A percentile compares a stretch with the other conserved stretches of the same genome.
phyloP scores from a whole-genome alignment of 1,284 basidiomycete genomes.

The Cutaneotrichosporon daszewskae region DNA sequence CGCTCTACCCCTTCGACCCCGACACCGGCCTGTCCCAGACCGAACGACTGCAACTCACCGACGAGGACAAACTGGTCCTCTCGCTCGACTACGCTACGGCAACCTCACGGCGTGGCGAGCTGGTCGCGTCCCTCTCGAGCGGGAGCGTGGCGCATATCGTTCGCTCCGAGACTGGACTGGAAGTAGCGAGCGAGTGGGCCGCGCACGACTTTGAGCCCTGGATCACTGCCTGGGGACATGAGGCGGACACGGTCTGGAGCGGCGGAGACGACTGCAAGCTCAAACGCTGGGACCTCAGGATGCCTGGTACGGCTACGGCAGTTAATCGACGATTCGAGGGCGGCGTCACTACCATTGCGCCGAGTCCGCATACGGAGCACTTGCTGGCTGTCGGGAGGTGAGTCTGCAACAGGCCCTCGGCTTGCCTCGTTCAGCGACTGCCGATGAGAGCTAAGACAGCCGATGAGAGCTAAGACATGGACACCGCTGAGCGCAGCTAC shows the following conservation, averaged over 20 bases:
- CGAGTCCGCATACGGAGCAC: constrained; percentile 71
- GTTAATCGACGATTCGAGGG: constrained; percentile 81
- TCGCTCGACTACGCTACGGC: constrained; percentile 37
- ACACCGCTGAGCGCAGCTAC: constrained; percentile 69
- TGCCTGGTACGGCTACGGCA: constrained; percentile 59
- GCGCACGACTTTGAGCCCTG: constrained; percentile 95
- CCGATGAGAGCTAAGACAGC: too few relatives aligned
- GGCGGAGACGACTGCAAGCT: constrained; percentile 90
- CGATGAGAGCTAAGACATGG: too few relatives aligned
- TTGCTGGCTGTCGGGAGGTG: constrained; percentile 79
- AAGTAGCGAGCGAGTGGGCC: constrained; percentile 60
- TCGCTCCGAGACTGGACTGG: constrained; percentile 42
- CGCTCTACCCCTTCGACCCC: constrained; percentile 54
- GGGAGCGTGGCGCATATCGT: constrained; percentile 64
- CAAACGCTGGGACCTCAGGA: constrained; percentile 87
- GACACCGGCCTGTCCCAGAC: constrained; percentile 17
- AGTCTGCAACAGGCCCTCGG: not conserved
- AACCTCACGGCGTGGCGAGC: constrained; percentile 34
- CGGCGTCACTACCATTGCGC: constrained; percentile 87
- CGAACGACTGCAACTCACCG: constrained; percentile 48
- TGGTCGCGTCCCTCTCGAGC: constrained; percentile 73
- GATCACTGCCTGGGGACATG: constrained; percentile 86
- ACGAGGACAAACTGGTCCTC: constrained; percentile 49
- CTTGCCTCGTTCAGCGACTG: too few relatives aligned
- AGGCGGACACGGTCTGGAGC: constrained; percentile 76